These are phyloP conservation scores for Ramalina peruviana DNA, from an alignment of 495 filamentous ascomycete species.

Conservation along the genomic window DNA sequence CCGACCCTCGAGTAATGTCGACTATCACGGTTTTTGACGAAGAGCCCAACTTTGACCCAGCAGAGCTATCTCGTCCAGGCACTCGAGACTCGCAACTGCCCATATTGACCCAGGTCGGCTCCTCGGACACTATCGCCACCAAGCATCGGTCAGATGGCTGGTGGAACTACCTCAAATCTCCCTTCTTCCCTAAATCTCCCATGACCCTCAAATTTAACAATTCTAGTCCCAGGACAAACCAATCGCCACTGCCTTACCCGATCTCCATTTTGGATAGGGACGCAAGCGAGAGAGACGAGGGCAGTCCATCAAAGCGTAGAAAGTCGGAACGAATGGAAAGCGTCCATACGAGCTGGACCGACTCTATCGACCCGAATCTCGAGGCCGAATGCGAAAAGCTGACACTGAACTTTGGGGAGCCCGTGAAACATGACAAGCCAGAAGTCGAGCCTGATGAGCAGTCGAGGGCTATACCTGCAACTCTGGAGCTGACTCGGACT, in stretches of 20 bases:
- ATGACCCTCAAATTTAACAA: constrained; percentile 15
- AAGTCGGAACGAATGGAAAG: constrained; percentile 2
- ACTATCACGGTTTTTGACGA: constrained; percentile 44
- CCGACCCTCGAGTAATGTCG: constrained; percentile 22
- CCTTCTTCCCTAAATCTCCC: constrained; percentile 43
- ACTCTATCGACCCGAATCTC: constrained; percentile 13
- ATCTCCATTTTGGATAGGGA: constrained; percentile 21
- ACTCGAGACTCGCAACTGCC: constrained; percentile 24
- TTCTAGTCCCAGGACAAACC: constrained; percentile 11
- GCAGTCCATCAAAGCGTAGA: constrained; percentile 11
- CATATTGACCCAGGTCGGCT: constrained; percentile 10
- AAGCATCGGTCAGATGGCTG: constrained; percentile 59
- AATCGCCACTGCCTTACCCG: constrained; percentile 22
- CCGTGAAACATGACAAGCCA: background rate
- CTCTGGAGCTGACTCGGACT: too few species aligned
- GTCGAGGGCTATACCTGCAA: background rate
- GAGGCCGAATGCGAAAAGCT: constrained; percentile 17
- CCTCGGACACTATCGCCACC: constrained; percentile 29
- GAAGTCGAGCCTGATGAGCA: background rate
- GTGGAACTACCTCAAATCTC: constrained; percentile 80
- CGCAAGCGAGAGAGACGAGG: constrained; percentile 8
- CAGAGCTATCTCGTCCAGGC: constrained; percentile 15
- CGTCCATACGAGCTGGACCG: constrained; percentile 18
- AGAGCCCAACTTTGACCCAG: constrained; percentile 25
- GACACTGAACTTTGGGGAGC: constrained; percentile 12